Percentiles rank a stretch among this genome's conserved stretches.
Conservation (phyloP, 2,329 filamentous ascomycete species). For the Leptographium lundbergii region DNA sequence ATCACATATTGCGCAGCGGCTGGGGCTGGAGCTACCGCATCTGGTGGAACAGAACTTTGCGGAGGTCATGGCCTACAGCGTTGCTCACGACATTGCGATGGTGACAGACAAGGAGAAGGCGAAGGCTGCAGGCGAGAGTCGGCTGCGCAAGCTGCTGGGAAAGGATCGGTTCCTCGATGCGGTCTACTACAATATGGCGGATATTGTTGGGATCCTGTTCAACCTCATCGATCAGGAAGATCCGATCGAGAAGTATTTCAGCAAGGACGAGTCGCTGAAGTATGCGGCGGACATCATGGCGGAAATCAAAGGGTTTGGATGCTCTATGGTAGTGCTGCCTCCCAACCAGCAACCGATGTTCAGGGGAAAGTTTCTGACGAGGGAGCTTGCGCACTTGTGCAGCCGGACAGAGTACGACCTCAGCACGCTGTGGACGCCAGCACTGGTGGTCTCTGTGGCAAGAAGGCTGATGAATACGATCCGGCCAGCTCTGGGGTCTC, state of each 20-base stretch:
- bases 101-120: slow-evolving; percentile 23
- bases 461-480: slow-evolving; percentile 71
- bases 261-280: slow-evolving; percentile 42
- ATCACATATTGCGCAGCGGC: slow-evolving; percentile 42
- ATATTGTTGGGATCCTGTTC: slow-evolving; percentile 66
- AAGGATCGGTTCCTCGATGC: slow-evolving; percentile 49
- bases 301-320: slow-evolving; percentile 55
- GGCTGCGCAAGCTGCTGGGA: slow-evolving; percentile 58
- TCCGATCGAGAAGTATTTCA: slow-evolving; percentile 54
- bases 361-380: slow-evolving; percentile 60
- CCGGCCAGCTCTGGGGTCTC: slow-evolving; percentile 68
- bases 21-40: slow-evolving; percentile 40
- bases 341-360: slow-evolving; percentile 81
- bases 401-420: slow-evolving; percentile 54
- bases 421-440: slow-evolving; percentile 58
- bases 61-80: slow-evolving; percentile 70
- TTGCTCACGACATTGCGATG: slow-evolving; percentile 58
- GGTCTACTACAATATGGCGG: slow-evolving; percentile 58
- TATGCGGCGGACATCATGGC: slow-evolving; percentile 52
- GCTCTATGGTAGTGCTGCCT: slow-evolving; percentile 54
- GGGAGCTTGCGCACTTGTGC: slow-evolving; percentile 69
- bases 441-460: slow-evolving; percentile 60
- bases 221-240: slow-evolving; percentile 68
- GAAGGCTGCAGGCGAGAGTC: slow-evolving; percentile 47
- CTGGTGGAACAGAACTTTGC: slow-evolving; percentile 59